These are phyloP conservation scores for Taiwanofungus camphoratus DNA, from an alignment of 1,284 basidiomycete genomes.

Conservation along the genomic window DNA sequence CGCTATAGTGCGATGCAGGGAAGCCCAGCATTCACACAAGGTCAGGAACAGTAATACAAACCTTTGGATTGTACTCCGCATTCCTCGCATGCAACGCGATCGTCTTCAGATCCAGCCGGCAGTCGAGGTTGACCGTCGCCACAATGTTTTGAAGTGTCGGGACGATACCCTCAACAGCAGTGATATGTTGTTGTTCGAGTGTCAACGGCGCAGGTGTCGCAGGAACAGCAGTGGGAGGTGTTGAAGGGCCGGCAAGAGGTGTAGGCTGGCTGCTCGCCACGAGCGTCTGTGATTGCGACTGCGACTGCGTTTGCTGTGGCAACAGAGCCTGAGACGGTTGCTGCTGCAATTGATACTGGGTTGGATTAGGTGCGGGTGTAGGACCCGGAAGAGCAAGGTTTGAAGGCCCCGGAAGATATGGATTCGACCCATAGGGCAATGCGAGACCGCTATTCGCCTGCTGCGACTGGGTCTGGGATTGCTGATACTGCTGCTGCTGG, in stretches of 20 bases:
- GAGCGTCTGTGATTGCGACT: slow-evolving; percentile 15
- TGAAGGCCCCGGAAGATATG: slow-evolving; percentile 32
- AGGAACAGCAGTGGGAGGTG: slow-evolving; percentile 41
- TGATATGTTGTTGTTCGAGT: slow-evolving; percentile 86
- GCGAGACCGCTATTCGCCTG: slow-evolving; percentile 39
- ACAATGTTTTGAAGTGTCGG: slow-evolving; percentile 98
- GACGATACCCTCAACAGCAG: slow-evolving; percentile 91
- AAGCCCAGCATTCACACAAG: slow-evolving; percentile 55
- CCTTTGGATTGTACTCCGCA: slow-evolving; percentile 99
- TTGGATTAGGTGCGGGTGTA: slow-evolving; percentile 15
- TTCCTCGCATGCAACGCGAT: slow-evolving; percentile 98
- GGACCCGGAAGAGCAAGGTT: slow-evolving; percentile 40
- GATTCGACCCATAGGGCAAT: slow-evolving; percentile 43
- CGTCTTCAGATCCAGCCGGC: slow-evolving; percentile 95
- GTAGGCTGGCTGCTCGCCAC: slow-evolving; percentile 25
- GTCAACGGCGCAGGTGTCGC: slow-evolving; percentile 68
- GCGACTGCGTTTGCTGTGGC: slow-evolving; percentile 23
- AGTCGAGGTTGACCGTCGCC: slow-evolving; percentile 98
- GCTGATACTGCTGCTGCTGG: slow-evolving; percentile 37
- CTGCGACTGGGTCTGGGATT: slow-evolving; percentile 27
- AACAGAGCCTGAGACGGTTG: slow-evolving; percentile 23
- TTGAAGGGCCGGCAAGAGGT: slow-evolving; percentile 44
- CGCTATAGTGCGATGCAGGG: slow-evolving; percentile 64
- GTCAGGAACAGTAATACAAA: slow-evolving; percentile 54
- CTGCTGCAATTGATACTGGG: slow-evolving; percentile 27